Base-by-base conservation (phyloP, 371 early-diverging fungal genomes). In the Mucor velutinosus region DNA sequence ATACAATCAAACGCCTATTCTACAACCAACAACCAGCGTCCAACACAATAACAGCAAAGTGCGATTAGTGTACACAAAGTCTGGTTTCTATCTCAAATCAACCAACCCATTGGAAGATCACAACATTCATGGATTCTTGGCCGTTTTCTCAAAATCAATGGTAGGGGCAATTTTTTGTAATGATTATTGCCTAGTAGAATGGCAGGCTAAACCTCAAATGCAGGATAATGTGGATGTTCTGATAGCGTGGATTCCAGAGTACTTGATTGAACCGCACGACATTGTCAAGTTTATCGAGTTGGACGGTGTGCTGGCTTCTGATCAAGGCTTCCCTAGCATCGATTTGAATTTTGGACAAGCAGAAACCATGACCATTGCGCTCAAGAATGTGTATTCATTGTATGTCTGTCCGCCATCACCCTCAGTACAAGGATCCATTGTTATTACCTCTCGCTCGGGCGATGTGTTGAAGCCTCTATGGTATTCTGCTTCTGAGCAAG, bases 171-270 rank as follows among this genome's bases (percentile, higher is more conserved):
- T 19, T 29, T 5, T 58, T 41, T 41, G 41, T 17, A 10, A 21
- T 27, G 14, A 25, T 21, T 32, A 21, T n/a, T n/a, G n/a, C n/a
- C n/a, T 14, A 58, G 4, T 29, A n/a, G 19, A 43, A 11, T 43
- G 19, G 23, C 23, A 32, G 39, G 29, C 29, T 55, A 29, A 55
- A 55, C 12, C 2, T 4, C 5, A 33, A 19, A 15, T n/a, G 7
- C 66, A 69, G 70, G 74, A 73, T 6, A 23, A 70, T 56, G 35
- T 66, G 11, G 51, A 73, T 30, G 30, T 70, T 23, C 41, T 58
- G 4, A 37, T 79, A 21, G 74, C 74, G 17, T 82, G 82, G 82
- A 76, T 80, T 15, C 82, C 82, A 1, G 76, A 82, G 67, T 66
- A 82, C 37, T 60, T 78, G 8, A 66, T 82, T 14, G 75, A 76